Evolutionary conservation across 2,329 filamentous ascomycete species (phyloP), one percentile per base, ranked within the genome.

Genomic region (Colletotrichum australisinense): DNA sequence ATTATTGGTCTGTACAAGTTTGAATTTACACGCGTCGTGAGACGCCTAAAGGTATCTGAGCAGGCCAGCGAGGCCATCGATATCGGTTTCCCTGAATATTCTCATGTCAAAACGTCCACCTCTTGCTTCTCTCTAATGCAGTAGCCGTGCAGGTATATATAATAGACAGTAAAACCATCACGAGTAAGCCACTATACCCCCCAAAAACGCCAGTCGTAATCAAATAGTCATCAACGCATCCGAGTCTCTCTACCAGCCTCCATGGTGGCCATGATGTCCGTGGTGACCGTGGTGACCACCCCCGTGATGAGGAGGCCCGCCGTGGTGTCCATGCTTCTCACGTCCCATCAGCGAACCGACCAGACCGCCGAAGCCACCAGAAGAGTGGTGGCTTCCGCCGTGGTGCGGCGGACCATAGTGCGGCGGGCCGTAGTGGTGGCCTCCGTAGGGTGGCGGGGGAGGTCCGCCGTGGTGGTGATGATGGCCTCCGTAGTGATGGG

Each of bases 311-410:
- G 35, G 60, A 22, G 63, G 62, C 1, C 67, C 53, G 49, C 38
- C 38, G 38, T 67, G 62, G 6, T 67, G 56, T 4, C 76, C 71
- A 38, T 75, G 69, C 62, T 59, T 70, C n/a, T 70, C 68, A 16
- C 65, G 28, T 24, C 70, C 63, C 22, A 72, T 63, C n/a, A 79
- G 65, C 12, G 73, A 66, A 8, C 75, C 67, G 3, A 77, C 75
- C 19, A 77, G 62, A 1, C 78, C 78, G 14, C 78, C 55, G 53
- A 79, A 59, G 2, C 78, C 76, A 14, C 78, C 74, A 56, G 75
- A 69, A 53, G 68, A 71, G n/a, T 73, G 69, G n/a, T 72, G 72
- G 14, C 62, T 28, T 16, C 60, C 73, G 32, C 74, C 58, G 19
- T 68, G 65, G 42, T 69, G 62, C 19, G 63, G 68, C n/a, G 59